Base-by-base conservation (phyloP, 306 rosid genomes). In the Castanea crenata region DNA sequence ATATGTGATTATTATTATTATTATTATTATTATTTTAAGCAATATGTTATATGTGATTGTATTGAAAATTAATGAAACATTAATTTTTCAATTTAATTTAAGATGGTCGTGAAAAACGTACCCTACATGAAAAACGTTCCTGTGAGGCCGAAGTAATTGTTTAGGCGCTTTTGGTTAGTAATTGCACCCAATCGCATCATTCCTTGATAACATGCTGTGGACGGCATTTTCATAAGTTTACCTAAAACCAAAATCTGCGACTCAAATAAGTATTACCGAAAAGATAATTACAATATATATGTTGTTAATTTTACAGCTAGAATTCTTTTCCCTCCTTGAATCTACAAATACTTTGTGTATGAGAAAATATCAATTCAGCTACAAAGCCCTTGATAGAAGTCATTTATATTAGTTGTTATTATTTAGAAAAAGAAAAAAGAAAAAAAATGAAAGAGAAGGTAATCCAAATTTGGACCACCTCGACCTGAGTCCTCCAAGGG, bases 291-390 rank as follows among this genome's bases (percentile, higher is more conserved):
- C 4, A 21, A 21, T 21, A 13, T 12, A 12, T 23, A 25, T 10
- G 31, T 5, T 25, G 0, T 0, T 31, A 61, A 61, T 23, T 15
- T 0, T 6, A 61, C 4, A 0, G 2, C 0, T 2, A 0, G 12
- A 41, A 8, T 41, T 41, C 0, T 8, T 8, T 8, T 0, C 0
- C 0, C 11, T 38, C 0, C 11, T 38, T 41, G 8, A 3, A 7
- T 3, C 1, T 0, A 8, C 12, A 41, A 41, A 41, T 11, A 41
- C 0, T 41, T 41, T 41, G 0, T 8, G 1, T 0, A 8, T 41
- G 0, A 8, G 11, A 0, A 41, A 41, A 0, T 41, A 41, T 7
- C 1, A 0, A 41, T 41, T 41, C 3, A 41, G 12, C 11, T 41
- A 41, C 11, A 41, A 41, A 2, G 0, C 11, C 0, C 46, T 41